phyloP scores from a whole-genome alignment of 495 filamentous ascomycete species.

The Penicillium arizonense region DNA sequence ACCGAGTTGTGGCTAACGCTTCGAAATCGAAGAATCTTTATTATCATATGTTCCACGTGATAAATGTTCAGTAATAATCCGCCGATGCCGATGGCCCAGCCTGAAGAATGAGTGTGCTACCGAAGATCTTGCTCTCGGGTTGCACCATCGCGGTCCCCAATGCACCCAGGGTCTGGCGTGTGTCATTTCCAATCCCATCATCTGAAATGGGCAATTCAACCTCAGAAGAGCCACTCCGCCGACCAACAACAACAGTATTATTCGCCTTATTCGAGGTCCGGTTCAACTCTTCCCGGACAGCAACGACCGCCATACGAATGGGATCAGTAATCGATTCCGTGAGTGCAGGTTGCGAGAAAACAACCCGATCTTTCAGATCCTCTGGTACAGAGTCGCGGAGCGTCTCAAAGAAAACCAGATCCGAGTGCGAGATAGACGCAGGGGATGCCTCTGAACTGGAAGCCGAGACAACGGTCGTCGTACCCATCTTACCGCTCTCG shows the following conservation, averaged over 20 bases:
- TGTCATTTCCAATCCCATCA: constrained; percentile 40
- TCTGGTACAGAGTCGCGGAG: constrained; percentile 61
- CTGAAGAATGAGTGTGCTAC: constrained; percentile 78
- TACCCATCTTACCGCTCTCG: background rate
- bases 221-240: constrained; percentile 37
- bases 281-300: constrained; percentile 59
- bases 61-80: constrained; percentile 6
- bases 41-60: too few species aligned
- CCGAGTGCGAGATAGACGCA: constrained; percentile 26
- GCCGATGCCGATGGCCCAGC: constrained; percentile 38
- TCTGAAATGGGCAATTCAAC: constrained; percentile 9
- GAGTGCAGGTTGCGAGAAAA: constrained; percentile 45
- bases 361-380: constrained; percentile 58
- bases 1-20: background rate
- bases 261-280: constrained; percentile 66
- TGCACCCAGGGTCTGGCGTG: constrained; percentile 63
- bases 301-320: constrained; percentile 29
- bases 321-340: constrained; percentile 18
- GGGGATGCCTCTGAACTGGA: background rate
- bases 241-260: constrained; percentile 75
- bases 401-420: constrained; percentile 60
- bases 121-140: constrained; percentile 57
- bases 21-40: background rate
- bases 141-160: constrained; percentile 60
- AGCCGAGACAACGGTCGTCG: background rate